Percentiles rank a stretch among this genome's conserved stretches.
Evolutionary conservation across 129 eudicot genomes (phyloP).

Genomic region (Chrysanthemum makinoi): DNA sequence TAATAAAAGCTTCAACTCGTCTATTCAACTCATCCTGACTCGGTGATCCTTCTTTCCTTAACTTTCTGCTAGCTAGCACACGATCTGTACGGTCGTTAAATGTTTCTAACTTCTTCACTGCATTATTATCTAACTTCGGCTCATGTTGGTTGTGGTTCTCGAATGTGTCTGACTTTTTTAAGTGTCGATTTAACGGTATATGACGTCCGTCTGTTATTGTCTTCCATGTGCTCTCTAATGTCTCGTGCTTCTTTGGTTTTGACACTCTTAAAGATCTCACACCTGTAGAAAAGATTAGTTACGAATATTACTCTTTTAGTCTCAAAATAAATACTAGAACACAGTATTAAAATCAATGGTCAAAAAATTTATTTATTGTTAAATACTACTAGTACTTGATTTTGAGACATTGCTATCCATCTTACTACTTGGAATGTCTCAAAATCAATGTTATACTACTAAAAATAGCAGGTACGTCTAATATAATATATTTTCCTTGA

Average conservation of each 20-base stretch:
- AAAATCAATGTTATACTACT: too few species aligned
- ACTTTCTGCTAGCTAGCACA: constrained; percentile 27
- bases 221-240: constrained; percentile 77
- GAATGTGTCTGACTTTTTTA: constrained; percentile 43
- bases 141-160: constrained; percentile 28
- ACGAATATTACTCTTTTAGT: not conserved
- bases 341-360: not conserved
- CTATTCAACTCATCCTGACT: constrained; percentile 86
- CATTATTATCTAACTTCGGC: constrained; percentile 1
- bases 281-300: constrained; percentile 34
- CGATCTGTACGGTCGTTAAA: constrained; percentile 34
- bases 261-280: constrained; percentile 48
- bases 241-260: constrained; percentile 51
- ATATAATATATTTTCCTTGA: too few species aligned
- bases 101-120: constrained; percentile 43
- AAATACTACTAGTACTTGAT: too few species aligned
- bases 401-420: too few species aligned
- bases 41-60: constrained; percentile 66
- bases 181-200: constrained; percentile 57
- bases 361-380: too few species aligned
- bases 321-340: not conserved
- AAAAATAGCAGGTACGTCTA: too few species aligned
- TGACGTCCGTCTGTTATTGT: constrained; percentile 70
- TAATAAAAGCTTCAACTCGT: constrained; percentile 83
- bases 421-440: too few species aligned